Evolutionary conservation across 805 yeast species (phyloP).

Genomic region (Gaillardinia entomophila): DNA sequence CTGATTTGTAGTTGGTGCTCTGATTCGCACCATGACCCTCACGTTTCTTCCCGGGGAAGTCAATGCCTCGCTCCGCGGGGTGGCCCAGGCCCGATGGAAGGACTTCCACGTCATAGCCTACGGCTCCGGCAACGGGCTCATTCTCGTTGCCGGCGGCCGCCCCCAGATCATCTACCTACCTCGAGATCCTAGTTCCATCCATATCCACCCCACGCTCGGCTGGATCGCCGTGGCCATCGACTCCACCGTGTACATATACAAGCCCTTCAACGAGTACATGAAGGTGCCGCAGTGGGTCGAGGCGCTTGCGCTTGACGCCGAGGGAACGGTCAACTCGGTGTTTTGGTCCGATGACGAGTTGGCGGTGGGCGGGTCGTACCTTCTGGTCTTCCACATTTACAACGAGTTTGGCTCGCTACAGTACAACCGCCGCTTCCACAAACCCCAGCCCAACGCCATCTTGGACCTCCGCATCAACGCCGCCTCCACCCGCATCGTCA

Average conservation of each 20-base stretch:
- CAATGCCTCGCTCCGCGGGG: constrained; percentile 48
- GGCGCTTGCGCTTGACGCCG: constrained; percentile 13
- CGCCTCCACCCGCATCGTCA: constrained; percentile 58
- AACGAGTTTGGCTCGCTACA: constrained; percentile 40
- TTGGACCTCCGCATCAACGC: constrained; percentile 53
- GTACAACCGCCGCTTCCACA: constrained; percentile 8
- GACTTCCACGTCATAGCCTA: constrained; percentile 60
- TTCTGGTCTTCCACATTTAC: constrained; percentile 50
- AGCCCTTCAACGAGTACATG: constrained; percentile 52
- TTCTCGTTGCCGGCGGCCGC: constrained; percentile 35
- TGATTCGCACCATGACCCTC: constrained; percentile 59
- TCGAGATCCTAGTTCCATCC: constrained; percentile 60
- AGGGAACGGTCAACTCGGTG: constrained; percentile 30
- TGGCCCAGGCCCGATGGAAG: constrained; percentile 62
- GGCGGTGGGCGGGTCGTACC: constrained; percentile 50
- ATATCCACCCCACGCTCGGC: constrained; percentile 59
- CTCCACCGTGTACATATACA: constrained; percentile 40
- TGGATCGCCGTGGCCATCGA: constrained; percentile 47
- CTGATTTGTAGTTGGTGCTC: no score
- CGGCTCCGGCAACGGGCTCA: constrained; percentile 84
- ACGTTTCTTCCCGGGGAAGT: constrained; percentile 86
- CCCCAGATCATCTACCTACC: constrained; percentile 76
- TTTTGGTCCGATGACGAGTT: constrained; percentile 63
- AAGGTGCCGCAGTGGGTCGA: constrained; percentile 41
- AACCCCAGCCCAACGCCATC: constrained; percentile 57